These are phyloP conservation scores for Penicillium sp. DNA, from an alignment of 2,329 filamentous ascomycete species.

Conservation along the genomic window DNA sequence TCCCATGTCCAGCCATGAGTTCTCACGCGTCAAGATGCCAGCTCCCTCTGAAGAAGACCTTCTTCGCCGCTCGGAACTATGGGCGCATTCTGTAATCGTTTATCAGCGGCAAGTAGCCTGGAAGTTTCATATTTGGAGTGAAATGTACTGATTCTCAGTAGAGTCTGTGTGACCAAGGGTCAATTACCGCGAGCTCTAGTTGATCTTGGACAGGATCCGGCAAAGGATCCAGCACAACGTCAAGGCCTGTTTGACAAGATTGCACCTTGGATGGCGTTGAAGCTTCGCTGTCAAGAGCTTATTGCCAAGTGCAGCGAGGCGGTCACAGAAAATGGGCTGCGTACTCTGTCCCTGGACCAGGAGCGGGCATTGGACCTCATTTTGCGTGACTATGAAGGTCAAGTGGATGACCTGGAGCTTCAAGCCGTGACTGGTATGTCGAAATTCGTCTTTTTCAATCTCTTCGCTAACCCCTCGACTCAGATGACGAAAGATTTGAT, in stretches of 20 bases:
- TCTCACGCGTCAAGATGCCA: constrained; percentile 34
- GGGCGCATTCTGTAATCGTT: constrained; percentile 41
- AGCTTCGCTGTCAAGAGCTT: constrained; percentile 39
- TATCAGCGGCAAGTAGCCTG: constrained; percentile 36
- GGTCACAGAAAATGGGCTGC: constrained; percentile 39
- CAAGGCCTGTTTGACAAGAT: constrained; percentile 36
- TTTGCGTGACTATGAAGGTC: constrained; percentile 36
- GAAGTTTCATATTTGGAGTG: not conserved
- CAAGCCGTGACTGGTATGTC: constrained; percentile 32
- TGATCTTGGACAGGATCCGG: constrained; percentile 37
- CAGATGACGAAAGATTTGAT: constrained; percentile 34
- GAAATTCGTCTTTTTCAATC: not conserved
- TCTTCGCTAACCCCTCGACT: constrained; percentile 1
- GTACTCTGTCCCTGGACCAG: constrained; percentile 38
- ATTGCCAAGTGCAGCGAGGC: constrained; percentile 37
- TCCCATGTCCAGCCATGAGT: constrained; percentile 44
- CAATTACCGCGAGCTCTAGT: constrained; percentile 34
- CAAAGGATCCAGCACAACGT: constrained; percentile 36
- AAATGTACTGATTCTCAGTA: constrained; percentile 12
- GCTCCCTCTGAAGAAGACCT: constrained; percentile 36
- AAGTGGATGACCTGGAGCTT: constrained; percentile 37
- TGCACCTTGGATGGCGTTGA: constrained; percentile 32
- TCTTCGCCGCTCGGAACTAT: constrained; percentile 37
- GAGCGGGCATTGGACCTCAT: constrained; percentile 39
- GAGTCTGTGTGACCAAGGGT: constrained; percentile 40